Conservation (phyloP, 441 rosid species). For the Populus hybrid region DNA sequence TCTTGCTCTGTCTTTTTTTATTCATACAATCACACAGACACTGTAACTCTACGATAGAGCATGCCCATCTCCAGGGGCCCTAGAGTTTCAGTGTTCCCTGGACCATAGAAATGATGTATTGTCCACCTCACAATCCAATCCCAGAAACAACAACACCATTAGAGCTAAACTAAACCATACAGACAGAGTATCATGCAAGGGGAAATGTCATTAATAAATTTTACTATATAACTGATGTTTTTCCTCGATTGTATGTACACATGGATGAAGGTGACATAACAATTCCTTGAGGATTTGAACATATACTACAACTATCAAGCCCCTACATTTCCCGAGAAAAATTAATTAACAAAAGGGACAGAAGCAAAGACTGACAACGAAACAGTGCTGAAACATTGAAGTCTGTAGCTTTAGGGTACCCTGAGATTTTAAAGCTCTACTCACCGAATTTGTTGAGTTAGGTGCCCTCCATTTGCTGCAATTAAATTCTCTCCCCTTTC, state of each 20-base stretch:
- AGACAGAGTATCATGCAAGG: not conserved
- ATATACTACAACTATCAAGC: conserved; percentile 2
- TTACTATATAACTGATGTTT: not conserved
- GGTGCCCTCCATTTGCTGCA: conserved; percentile 7
- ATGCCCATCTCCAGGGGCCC: conserved; percentile 5
- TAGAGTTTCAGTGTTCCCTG: conserved; percentile 10
- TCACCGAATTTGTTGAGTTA: not conserved
- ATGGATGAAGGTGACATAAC: conserved; percentile 21
- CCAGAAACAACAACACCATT: not conserved
- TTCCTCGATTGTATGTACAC: not conserved
- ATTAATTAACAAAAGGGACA: conserved; percentile 18
- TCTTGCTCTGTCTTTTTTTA: not conserved
- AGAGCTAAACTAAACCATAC: not conserved
- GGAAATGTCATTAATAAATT: not conserved
- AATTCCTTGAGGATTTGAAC: conserved; percentile 16
- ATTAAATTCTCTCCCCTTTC: not conserved
- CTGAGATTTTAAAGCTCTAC: not conserved
- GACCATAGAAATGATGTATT: not conserved
- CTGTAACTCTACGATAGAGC: not conserved
- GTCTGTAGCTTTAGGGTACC: not conserved
- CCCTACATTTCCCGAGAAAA: conserved; percentile 39
- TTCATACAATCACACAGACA: not conserved
- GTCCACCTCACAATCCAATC: conserved; percentile 11
- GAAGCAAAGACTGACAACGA: conserved; percentile 26
- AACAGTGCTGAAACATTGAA: conserved; percentile 21